Evolutionary conservation across 805 yeast genomes (phyloP), one percentile per base, ranked within the genome.

Genomic region (Isabelozyma pseudorhagii): DNA sequence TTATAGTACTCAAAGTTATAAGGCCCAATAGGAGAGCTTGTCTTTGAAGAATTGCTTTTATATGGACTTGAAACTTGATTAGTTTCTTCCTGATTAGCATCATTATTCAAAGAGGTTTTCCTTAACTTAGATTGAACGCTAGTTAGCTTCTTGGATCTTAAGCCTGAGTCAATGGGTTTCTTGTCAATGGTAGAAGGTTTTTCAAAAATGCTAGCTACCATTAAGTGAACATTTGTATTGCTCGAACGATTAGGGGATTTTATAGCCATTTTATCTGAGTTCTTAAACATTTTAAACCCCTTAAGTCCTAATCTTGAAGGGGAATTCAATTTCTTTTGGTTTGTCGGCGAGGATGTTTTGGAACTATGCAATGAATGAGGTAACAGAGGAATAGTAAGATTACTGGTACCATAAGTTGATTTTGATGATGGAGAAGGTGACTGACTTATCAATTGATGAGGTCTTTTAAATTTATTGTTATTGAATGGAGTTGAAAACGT

Each of bases 371-470:
- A 21, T 21, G 25, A 21, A 2, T 21, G 25, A 21, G 25, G 25
- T 21, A 21, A 21, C 25, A 21, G 25, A 21, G 25, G 25, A 10
- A 41, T 41, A 28, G 31, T 41, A 5, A 41, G 17, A 17, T 41
- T 41, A 8, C n/a, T 17, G 29, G 31, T 41, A 11, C 17, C 31
- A n/a, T 40, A 18, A 38, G 42, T 39, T 9, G 21, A 46, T 11
- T 45, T 43, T 25, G 64, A 54, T 25, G 68, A 60, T 4, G 76
- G 77, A 11, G 77, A 71, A 4, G 79, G 79, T 14, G 72, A 65
- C 52, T 74, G 77, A 50, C 77, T 71, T 18, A 74, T 70, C 45
- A 74, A 60, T 48, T 68, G 66, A 54, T 72, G 78, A 1, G 79
- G 79, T 34, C 79, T 59, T 51, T 74, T 74, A 58, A 71, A 74